A percentile compares a stretch with the other conserved stretches of the same genome.
These are phyloP conservation scores for Sugiyamaella grinbergsii DNA, from an alignment of 1,139 yeast species.

Conservation along the genomic window DNA sequence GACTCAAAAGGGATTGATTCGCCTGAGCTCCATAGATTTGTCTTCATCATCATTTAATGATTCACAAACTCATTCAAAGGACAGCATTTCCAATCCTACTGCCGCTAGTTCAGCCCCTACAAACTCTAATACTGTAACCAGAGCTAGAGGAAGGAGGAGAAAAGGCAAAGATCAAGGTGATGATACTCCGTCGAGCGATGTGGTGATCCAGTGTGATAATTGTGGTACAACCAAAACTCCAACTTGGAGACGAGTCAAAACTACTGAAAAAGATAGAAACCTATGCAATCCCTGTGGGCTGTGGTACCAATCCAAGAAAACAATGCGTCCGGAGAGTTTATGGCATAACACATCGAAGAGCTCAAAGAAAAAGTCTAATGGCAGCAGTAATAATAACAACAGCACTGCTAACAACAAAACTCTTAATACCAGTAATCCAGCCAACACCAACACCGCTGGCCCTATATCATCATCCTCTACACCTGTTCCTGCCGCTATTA, in stretches of 20 bases:
- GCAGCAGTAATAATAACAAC: neutral
- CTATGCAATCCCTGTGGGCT: constrained; percentile 47
- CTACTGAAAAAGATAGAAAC: constrained; percentile 29
- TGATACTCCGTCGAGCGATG: constrained; percentile 1
- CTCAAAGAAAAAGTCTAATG: constrained; percentile 10
- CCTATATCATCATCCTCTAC: constrained; percentile 4
- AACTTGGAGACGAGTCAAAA: constrained; percentile 42
- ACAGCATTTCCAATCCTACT: neutral
- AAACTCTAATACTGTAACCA: neutral
- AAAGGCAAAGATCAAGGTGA: constrained; percentile 6
- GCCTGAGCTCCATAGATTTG: constrained; percentile 13
- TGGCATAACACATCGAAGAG: constrained; percentile 35
- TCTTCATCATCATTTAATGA: constrained; percentile 7
- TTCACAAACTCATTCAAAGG: neutral
- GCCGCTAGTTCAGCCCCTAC: neutral
- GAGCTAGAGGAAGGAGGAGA: constrained; percentile 15
- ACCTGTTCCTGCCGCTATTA: constrained; percentile 1
- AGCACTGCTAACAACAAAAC: neutral
- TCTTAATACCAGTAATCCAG: neutral
- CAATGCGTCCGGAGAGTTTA: constrained; percentile 40
- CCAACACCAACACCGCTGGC: neutral
- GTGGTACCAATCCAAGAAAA: constrained; percentile 38
- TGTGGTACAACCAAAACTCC: constrained; percentile 43
- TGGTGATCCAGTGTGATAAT: constrained; percentile 37
- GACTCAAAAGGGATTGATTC: constrained; percentile 9